These are phyloP conservation scores for Gossypium sturtianum DNA, from an alignment of 345 rosid species.

Conservation along the genomic window DNA sequence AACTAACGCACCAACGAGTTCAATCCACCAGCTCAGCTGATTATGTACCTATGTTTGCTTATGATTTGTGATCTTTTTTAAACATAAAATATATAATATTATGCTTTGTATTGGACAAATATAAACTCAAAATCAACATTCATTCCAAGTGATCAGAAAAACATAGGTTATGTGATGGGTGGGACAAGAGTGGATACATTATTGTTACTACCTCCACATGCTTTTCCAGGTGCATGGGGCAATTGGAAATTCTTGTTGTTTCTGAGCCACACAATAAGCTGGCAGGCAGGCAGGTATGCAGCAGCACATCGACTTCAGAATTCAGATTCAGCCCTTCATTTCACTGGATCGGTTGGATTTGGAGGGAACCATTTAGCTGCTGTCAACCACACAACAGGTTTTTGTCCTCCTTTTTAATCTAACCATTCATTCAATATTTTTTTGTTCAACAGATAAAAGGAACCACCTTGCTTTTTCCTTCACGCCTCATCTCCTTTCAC, in stretches of 20 bases:
- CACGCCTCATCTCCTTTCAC: background rate
- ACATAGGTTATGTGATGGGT: background rate
- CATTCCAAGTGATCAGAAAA: background rate
- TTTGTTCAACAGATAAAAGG: background rate
- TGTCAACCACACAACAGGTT: background rate
- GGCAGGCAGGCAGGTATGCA: background rate
- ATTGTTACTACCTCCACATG: slow-evolving; percentile 13
- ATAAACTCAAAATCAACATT: background rate
- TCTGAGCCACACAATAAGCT: slow-evolving; percentile 11
- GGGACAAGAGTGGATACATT: background rate
- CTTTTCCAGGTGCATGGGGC: slow-evolving; percentile 14
- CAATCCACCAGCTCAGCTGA: too few species aligned
- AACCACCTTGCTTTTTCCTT: background rate
- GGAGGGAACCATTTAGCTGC: background rate
- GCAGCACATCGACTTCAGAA: background rate
- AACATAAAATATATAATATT: too few species aligned
- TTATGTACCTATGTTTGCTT: too few species aligned
- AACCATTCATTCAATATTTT: background rate
- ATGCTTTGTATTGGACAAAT: too few species aligned
- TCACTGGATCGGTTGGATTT: background rate
- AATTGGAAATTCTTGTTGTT: slow-evolving; percentile 7
- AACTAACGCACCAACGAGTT: too few species aligned
- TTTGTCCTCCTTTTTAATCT: background rate
- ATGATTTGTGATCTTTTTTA: too few species aligned
- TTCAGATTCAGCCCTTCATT: background rate